Conservation (phyloP, 139 green algal species). For the Marvania coccoides region DNA sequence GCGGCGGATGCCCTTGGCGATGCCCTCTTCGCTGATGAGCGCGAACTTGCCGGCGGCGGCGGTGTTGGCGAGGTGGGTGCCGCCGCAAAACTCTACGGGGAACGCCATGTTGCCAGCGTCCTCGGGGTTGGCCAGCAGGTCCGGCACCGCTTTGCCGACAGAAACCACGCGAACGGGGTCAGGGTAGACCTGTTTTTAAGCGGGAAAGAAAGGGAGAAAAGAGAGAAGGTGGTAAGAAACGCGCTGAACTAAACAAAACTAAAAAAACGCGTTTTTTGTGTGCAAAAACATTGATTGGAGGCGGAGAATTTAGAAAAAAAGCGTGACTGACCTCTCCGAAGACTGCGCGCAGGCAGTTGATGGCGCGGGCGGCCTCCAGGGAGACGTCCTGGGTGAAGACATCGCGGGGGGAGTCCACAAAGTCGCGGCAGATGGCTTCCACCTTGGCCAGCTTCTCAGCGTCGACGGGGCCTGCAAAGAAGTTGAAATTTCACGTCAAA, state of each 20-base stretch:
- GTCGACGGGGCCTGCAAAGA: slow-evolving; percentile 24
- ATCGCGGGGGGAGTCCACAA: slow-evolving; percentile 30
- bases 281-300: too few species aligned
- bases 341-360: slow-evolving; percentile 86
- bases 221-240: too few species aligned
- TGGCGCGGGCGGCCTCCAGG: slow-evolving; percentile 68
- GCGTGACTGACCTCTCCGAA: slow-evolving; percentile 93
- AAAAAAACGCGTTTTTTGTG: too few species aligned
- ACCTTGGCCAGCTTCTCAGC: slow-evolving; percentile 29
- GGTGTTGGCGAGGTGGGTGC: slow-evolving; percentile 91
- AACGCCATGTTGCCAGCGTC: slow-evolving; percentile 38
- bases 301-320: too few species aligned
- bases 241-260: too few species aligned
- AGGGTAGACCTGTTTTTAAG: slow-evolving; percentile 65
- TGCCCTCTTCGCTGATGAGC: slow-evolving; percentile 91
- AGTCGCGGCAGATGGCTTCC: slow-evolving; percentile 57
- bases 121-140: slow-evolving; percentile 61
- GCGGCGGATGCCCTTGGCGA: slow-evolving; percentile 79
- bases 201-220: background rate
- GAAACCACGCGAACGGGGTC: slow-evolving; percentile 96
- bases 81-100: slow-evolving; percentile 96
- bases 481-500: background rate
- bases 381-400: slow-evolving; percentile 80
- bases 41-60: slow-evolving; percentile 74
- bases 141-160: slow-evolving; percentile 76